These are phyloP conservation scores for Phialophora macrospora DNA, from an alignment of 2,329 filamentous ascomycete species.

Conservation along the genomic window DNA sequence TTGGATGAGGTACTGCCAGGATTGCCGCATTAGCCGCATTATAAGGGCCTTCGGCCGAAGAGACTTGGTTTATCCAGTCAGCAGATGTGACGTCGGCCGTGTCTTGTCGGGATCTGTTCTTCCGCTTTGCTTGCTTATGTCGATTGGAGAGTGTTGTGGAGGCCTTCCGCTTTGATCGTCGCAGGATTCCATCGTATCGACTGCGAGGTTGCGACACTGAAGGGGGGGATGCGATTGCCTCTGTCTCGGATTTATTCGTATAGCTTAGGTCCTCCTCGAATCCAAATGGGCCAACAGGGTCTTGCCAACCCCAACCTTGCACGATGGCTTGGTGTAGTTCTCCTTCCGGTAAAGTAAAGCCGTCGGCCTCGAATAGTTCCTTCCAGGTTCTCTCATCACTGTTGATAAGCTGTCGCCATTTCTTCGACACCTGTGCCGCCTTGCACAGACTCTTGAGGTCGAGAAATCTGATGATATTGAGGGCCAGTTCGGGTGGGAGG, in stretches of 20 bases:
- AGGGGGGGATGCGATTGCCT: constrained; percentile 29
- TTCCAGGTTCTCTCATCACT: constrained; percentile 97
- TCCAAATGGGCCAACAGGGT: constrained; percentile 73
- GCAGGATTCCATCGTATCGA: constrained; percentile 37
- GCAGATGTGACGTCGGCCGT: constrained; percentile 47
- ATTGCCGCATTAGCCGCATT: constrained; percentile 86
- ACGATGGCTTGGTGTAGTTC: constrained; percentile 84
- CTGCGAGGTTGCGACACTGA: constrained; percentile 24
- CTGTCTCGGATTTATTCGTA: constrained; percentile 52
- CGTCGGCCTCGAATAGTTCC: constrained; percentile 82
- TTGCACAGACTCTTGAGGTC: constrained; percentile 84
- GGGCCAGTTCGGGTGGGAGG: constrained; percentile 81
- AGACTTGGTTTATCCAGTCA: constrained; percentile 54
- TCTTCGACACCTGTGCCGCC: constrained; percentile 89
- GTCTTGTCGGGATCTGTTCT: constrained; percentile 54
- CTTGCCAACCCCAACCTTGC: constrained; percentile 98
- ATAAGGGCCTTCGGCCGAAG: constrained; percentile 76
- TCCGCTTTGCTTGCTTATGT: constrained; percentile 62
- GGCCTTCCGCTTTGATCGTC: constrained; percentile 55
- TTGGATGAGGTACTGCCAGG: constrained; percentile 77
- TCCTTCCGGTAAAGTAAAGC: constrained; percentile 75
- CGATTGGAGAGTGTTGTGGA: constrained; percentile 51
- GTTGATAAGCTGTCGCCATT: constrained; percentile 89
- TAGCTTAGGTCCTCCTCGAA: constrained; percentile 80
- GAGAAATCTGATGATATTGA: constrained; percentile 86